phyloP scores from a whole-genome alignment of 2,329 filamentous ascomycete genomes.

The Didymella keratinophila region DNA sequence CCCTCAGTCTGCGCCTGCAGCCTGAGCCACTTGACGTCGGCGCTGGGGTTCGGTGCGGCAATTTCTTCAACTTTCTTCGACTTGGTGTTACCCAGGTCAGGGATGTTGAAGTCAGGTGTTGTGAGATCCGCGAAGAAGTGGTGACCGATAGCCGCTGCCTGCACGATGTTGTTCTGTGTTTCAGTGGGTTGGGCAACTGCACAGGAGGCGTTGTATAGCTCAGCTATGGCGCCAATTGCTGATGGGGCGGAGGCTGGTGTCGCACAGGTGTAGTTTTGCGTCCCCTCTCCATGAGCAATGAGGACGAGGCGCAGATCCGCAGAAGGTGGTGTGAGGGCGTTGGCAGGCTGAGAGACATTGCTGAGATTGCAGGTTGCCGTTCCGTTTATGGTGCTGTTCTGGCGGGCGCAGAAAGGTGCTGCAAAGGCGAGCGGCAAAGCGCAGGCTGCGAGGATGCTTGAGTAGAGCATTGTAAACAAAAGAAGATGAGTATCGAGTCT shows the following conservation, averaged over 20 bases:
- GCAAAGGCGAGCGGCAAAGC: slow-evolving; percentile 35
- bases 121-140: slow-evolving; percentile 80
- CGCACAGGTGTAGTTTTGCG: slow-evolving; percentile 61
- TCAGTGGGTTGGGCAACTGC: slow-evolving; percentile 28
- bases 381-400: slow-evolving; percentile 23
- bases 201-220: slow-evolving; percentile 39
- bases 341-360: slow-evolving; percentile 36
- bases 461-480: slow-evolving; percentile 34
- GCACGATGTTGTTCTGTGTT: slow-evolving; percentile 29
- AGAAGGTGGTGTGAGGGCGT: slow-evolving; percentile 35
- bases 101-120: slow-evolving; percentile 83
- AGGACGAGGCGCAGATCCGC: slow-evolving; percentile 50
- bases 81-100: slow-evolving; percentile 69
- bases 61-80: slow-evolving; percentile 70
- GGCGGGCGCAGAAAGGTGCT: slow-evolving; percentile 31
- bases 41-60: slow-evolving; percentile 67
- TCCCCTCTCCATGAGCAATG: slow-evolving; percentile 57
- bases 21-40: slow-evolving; percentile 79
- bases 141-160: slow-evolving; percentile 61
- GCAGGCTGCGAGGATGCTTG: slow-evolving; percentile 30
- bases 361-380: slow-evolving; percentile 36
- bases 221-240: slow-evolving; percentile 54
- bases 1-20: slow-evolving; percentile 59
- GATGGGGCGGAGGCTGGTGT: slow-evolving; percentile 42
- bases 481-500: slow-evolving; percentile 1